phyloP scores from a whole-genome alignment of 495 filamentous ascomycete species.

The Polyplosphaeria fusca region DNA sequence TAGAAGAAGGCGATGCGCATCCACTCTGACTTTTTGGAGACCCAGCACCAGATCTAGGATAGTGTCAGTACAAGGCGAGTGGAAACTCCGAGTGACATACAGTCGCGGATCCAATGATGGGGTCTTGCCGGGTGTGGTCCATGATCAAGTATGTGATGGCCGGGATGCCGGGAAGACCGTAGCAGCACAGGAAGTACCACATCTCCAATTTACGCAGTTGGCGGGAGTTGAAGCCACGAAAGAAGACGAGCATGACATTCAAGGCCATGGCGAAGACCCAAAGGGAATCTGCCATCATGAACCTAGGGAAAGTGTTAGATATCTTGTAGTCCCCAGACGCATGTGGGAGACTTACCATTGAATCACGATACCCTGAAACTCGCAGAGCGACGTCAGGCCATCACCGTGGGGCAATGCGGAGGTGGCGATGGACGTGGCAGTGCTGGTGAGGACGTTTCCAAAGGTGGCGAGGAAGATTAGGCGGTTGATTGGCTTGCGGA shows the following conservation, averaged over 20 bases:
- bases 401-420: conserved; percentile 41
- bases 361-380: conserved; percentile 72
- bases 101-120: conserved; percentile 72
- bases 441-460: conserved; percentile 77
- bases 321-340: not conserved
- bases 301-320: conserved; percentile 4
- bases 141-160: conserved; percentile 68
- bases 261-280: conserved; percentile 73
- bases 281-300: conserved; percentile 27
- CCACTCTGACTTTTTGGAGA: conserved; percentile 63
- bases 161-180: conserved; percentile 71
- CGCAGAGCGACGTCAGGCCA: conserved; percentile 57
- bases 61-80: not conserved
- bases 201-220: conserved; percentile 68
- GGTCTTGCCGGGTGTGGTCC: conserved; percentile 46
- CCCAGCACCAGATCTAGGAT: conserved; percentile 76
- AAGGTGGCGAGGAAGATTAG: conserved; percentile 82
- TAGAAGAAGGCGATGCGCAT: conserved; percentile 78
- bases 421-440: conserved; percentile 71
- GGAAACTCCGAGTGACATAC: conserved; percentile 32
- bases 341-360: conserved; percentile 57
- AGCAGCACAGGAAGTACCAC: conserved; percentile 68
- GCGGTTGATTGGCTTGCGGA: conserved; percentile 85
- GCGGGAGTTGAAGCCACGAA: conserved; percentile 66
- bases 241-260: conserved; percentile 86